These are phyloP conservation scores for Mycena sanguinolenta DNA, from an alignment of 768 basidiomycete species.

Conservation along the genomic window DNA sequence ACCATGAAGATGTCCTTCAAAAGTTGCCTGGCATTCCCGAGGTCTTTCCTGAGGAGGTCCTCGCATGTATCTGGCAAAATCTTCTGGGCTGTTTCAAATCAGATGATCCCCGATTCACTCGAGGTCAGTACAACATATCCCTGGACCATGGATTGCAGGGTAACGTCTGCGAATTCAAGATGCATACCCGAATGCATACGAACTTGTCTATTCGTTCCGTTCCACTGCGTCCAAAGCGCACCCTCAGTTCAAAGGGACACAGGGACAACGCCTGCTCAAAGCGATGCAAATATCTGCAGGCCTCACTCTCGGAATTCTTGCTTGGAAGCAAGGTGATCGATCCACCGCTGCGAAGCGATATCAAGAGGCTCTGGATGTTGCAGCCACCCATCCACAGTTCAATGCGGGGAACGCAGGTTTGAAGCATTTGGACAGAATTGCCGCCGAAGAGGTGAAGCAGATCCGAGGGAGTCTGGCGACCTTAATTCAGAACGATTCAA, in stretches of 20 bases:
- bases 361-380: conserved; percentile 47
- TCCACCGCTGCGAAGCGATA: conserved; percentile 50
- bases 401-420: conserved; percentile 20
- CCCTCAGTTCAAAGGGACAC: conserved; percentile 36
- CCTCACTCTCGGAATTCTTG: conserved; percentile 46
- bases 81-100: conserved; percentile 43
- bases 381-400: conserved; percentile 41
- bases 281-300: conserved; percentile 47
- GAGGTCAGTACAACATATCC: conserved; percentile 24
- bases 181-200: conserved; percentile 45
- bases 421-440: conserved; percentile 40
- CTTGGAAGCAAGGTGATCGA: conserved; percentile 48
- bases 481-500: conserved; percentile 41
- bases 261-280: conserved; percentile 45
- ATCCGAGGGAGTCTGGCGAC: conserved; percentile 41
- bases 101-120: conserved; percentile 2
- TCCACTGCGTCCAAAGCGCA: conserved; percentile 34
- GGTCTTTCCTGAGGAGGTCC: conserved; percentile 41
- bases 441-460: conserved; percentile 38
- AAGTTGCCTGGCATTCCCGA: conserved; percentile 36
- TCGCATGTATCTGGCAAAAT: conserved; percentile 45
- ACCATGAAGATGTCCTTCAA: conserved; percentile 43
- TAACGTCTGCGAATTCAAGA: conserved; percentile 20
- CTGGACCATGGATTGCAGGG: conserved; percentile 32
- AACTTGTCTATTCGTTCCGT: conserved; percentile 46